These are phyloP conservation scores for Fusarium sulawesiense DNA, from an alignment of 2,329 filamentous ascomycete species.

Conservation along the genomic window DNA sequence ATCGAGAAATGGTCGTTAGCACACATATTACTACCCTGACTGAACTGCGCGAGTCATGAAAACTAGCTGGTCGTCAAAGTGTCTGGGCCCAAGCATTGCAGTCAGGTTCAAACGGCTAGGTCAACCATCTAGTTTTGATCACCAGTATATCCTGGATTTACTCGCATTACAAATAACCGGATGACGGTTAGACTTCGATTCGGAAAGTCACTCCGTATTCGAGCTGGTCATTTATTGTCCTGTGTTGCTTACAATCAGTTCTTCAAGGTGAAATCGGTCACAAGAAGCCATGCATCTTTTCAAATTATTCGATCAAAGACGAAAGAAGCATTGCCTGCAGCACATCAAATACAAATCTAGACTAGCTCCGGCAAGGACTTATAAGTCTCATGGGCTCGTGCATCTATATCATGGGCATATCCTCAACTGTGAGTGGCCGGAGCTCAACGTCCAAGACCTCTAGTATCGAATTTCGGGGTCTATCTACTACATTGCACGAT, in stretches of 20 bases:
- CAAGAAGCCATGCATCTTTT: neutral
- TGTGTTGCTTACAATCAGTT: neutral
- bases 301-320: neutral
- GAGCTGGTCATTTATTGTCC: neutral
- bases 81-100: neutral
- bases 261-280: neutral
- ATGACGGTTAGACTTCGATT: neutral
- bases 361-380: neutral
- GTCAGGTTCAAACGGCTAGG: neutral
- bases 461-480: conserved; percentile 4
- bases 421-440: conserved; percentile 23
- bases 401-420: conserved; percentile 27
- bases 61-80: neutral
- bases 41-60: neutral
- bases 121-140: neutral
- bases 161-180: neutral
- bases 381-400: neutral
- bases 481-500: neutral
- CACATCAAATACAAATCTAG: neutral
- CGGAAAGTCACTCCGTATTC: neutral
- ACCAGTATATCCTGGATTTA: no score
- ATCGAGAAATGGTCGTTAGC: neutral
- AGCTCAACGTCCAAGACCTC: neutral
- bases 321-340: neutral
- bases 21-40: neutral